Conservation (phyloP, 345 rosid species). For the Euclidium syriacum region DNA sequence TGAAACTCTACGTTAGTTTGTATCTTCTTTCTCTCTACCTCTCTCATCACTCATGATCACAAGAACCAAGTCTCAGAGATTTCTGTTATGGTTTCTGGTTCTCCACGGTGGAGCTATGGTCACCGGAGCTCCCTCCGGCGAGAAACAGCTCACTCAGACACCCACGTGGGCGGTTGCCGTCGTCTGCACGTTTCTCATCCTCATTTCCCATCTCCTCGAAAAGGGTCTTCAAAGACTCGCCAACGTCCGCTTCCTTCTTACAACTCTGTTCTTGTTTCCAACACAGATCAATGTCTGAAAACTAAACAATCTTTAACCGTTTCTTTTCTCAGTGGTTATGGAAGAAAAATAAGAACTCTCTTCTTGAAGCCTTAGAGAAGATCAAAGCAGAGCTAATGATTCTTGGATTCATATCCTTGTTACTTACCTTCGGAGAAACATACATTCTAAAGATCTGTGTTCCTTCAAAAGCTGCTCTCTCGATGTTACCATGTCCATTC, state of each 20-base stretch:
- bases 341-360: constrained; percentile 67
- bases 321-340: constrained; percentile 61
- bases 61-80: constrained; percentile 5
- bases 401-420: constrained; percentile 84
- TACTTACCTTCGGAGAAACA: constrained; percentile 71
- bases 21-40: background rate
- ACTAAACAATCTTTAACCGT: background rate
- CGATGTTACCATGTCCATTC: constrained; percentile 70
- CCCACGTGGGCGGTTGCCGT: constrained; percentile 93
- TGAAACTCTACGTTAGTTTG: constrained; percentile 12
- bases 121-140: constrained; percentile 15
- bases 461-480: constrained; percentile 48
- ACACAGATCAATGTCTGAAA: constrained; percentile 1
- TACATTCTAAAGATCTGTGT: constrained; percentile 63
- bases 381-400: constrained; percentile 93
- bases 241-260: constrained; percentile 25
- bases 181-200: constrained; percentile 68
- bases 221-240: constrained; percentile 69
- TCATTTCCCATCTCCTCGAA: constrained; percentile 65
- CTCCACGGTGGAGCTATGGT: constrained; percentile 8
- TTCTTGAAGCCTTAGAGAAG: constrained; percentile 80
- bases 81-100: constrained; percentile 14
- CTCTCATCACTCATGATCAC: constrained; percentile 28
- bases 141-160: constrained; percentile 64
- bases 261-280: background rate